Percentiles rank a stretch among this genome's conserved stretches.
Conservation (phyloP, 1,284 basidiomycete genomes). For the Ustilago hordei region DNA sequence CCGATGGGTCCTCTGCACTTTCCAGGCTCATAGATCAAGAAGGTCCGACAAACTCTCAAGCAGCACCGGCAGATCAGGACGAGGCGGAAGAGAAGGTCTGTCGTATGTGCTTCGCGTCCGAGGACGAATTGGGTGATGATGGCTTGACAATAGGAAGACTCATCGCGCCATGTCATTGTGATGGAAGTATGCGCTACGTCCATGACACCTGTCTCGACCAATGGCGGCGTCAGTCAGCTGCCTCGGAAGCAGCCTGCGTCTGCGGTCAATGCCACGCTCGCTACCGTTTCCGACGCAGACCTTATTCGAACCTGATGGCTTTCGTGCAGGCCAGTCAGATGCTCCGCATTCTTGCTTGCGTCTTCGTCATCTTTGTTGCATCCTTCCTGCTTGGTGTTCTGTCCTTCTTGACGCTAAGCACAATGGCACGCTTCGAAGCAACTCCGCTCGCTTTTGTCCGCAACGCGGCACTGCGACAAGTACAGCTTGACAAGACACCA, state of each 20-base stretch:
- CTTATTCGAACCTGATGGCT: conserved; percentile 30
- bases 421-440: conserved; percentile 17
- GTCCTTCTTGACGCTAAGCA: conserved; percentile 11
- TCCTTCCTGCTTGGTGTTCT: conserved; percentile 25
- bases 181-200: conserved; percentile 51
- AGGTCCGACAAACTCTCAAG: background rate
- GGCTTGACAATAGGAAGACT: conserved; percentile 37
- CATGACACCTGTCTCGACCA: conserved; percentile 44
- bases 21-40: background rate
- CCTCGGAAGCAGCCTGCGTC: conserved; percentile 32
- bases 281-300: conserved; percentile 36
- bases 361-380: conserved; percentile 20
- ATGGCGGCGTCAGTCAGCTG: conserved; percentile 34
- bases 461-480: conserved; percentile 24
- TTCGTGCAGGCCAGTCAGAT: conserved; percentile 43
- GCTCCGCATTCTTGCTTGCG: conserved; percentile 37
- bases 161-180: conserved; percentile 44
- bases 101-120: conserved; percentile 45
- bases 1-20: background rate
- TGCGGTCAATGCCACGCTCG: conserved; percentile 44
- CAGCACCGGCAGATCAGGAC: background rate
- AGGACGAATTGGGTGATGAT: conserved; percentile 43
- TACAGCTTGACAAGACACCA: conserved; percentile 17
- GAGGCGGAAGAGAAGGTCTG: conserved; percentile 40
- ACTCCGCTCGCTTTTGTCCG: conserved; percentile 34